Evolutionary conservation across 257 asterid genomes (phyloP), one percentile per base, ranked within the genome.

Genomic region (Nicotiana otophora): DNA sequence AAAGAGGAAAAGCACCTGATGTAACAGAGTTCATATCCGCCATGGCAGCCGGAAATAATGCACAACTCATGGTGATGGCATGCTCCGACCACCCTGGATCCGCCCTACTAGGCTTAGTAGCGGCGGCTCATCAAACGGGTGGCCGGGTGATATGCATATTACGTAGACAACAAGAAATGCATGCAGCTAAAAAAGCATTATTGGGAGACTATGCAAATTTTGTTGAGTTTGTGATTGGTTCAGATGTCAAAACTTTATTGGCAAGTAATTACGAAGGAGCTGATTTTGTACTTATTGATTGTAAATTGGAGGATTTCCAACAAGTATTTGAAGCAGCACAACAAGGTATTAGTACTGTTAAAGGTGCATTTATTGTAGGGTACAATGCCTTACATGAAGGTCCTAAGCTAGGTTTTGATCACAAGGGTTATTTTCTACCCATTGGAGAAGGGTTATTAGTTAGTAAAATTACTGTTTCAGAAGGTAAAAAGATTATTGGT

Each of bases 11-110:
- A 70, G 94, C 91, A 78, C 95, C 97, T 10, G 90, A 91, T 26
- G 93, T 88, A 7, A 88, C 90, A 0, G 97, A 91, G 87, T 93
- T 93, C 91, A 91, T 93, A 20, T 92, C 98, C 0, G 96, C 98
- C 26, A 81, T 92, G 12, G 97, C 95, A 0, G 98, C 97, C 0
- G 97, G 97, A 4, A 90, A 90, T 86, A 93, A 89, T 30, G 91
- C 89, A 15, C 90, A 85, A 12, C 85, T 90, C 78, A 90, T 87
- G 90, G 92, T 90, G 31, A 87, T 90, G 0, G 97, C 92, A 0
- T 90, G 97, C 78, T 79, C 90, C 17, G 84, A 83, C 88, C 2
- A 92, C 88, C 33, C 86, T 87, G 53, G 75, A 48, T 15, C 88
- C 84, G 81, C 87, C 82, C 76, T 86, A 53, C 84, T 88, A 4